Evolutionary conservation across 2,329 filamentous ascomycete species (phyloP).

Genomic region (Pseudogymnoascus sp.): DNA sequence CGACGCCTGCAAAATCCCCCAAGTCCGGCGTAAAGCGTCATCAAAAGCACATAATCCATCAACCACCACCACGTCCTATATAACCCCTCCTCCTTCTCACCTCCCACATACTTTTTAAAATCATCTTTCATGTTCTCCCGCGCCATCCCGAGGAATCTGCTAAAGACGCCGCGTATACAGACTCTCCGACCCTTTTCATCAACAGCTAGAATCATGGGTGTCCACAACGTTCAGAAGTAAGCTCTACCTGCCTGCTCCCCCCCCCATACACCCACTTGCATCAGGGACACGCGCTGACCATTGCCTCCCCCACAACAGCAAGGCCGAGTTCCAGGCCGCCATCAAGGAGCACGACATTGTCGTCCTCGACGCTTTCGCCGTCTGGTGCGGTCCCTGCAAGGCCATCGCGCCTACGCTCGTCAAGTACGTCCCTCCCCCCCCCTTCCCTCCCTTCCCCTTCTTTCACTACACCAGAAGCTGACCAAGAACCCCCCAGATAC

Average conservation of each 20-base stretch:
- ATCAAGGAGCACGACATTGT: conserved; percentile 51
- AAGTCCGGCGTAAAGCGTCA: background rate
- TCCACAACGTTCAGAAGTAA: conserved; percentile 36
- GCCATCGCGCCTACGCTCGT: conserved; percentile 69
- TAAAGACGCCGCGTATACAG: conserved; percentile 5
- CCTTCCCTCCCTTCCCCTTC: no score
- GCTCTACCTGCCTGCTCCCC: conserved; percentile 12
- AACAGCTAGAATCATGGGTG: conserved; percentile 35
- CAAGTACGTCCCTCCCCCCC: conserved; percentile 39
- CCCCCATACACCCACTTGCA: no score
- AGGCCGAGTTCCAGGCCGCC: conserved; percentile 48
- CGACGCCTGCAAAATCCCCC: background rate
- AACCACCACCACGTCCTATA: background rate
- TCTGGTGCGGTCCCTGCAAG: conserved; percentile 95
- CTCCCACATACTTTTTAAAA: background rate
- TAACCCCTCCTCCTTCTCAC: background rate
- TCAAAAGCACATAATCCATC: background rate
- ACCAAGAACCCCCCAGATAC: conserved; percentile 35
- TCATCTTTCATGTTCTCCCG: conserved; percentile 5
- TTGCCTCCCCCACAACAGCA: conserved; percentile 33
- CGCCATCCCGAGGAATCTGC: background rate
- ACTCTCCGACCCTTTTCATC: conserved; percentile 27
- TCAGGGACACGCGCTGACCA: conserved; percentile 16
- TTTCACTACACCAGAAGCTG: no score
- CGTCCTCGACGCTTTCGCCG: conserved; percentile 78